These are phyloP conservation scores for Solanum pinnatisectum DNA, from an alignment of 257 asterid species.

Conservation along the genomic window DNA sequence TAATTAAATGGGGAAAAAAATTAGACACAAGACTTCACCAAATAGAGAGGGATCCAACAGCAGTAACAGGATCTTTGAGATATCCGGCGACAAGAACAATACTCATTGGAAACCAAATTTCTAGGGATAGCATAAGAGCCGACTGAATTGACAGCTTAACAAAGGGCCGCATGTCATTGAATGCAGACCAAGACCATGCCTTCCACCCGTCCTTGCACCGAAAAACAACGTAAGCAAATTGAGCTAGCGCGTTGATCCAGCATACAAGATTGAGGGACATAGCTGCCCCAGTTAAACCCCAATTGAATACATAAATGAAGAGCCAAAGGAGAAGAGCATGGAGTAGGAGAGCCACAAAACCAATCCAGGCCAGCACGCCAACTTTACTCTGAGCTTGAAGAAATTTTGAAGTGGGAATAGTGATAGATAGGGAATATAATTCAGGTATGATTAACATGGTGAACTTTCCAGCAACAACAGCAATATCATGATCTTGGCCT, in stretches of 20 bases:
- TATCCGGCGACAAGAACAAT: constrained; percentile 62
- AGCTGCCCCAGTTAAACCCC: constrained; percentile 67
- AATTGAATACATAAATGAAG: constrained; percentile 32
- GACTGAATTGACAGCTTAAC: constrained; percentile 75
- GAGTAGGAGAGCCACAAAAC: constrained; percentile 19
- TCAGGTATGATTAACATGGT: constrained; percentile 51
- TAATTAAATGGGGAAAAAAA: not conserved
- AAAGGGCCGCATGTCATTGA: constrained; percentile 64
- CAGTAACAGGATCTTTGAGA: constrained; percentile 54
- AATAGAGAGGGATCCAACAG: constrained; percentile 73
- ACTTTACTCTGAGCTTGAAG: constrained; percentile 88
- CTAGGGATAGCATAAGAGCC: constrained; percentile 79
- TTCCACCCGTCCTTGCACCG: constrained; percentile 95
- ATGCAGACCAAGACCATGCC: constrained; percentile 55
- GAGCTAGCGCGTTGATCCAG: constrained; percentile 48
- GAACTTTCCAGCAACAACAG: constrained; percentile 52
- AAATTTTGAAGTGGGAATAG: constrained; percentile 62
- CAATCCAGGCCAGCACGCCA: constrained; percentile 50
- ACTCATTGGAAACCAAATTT: constrained; percentile 82
- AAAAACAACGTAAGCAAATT: constrained; percentile 48
- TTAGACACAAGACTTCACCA: constrained; percentile 34
- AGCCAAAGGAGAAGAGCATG: constrained; percentile 54
- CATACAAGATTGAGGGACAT: constrained; percentile 38
- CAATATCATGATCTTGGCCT: constrained; percentile 53
- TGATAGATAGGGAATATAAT: constrained; percentile 43